Evolutionary conservation across 2,329 filamentous ascomycete species (phyloP).

Genomic region (Pseudonectria buxi): DNA sequence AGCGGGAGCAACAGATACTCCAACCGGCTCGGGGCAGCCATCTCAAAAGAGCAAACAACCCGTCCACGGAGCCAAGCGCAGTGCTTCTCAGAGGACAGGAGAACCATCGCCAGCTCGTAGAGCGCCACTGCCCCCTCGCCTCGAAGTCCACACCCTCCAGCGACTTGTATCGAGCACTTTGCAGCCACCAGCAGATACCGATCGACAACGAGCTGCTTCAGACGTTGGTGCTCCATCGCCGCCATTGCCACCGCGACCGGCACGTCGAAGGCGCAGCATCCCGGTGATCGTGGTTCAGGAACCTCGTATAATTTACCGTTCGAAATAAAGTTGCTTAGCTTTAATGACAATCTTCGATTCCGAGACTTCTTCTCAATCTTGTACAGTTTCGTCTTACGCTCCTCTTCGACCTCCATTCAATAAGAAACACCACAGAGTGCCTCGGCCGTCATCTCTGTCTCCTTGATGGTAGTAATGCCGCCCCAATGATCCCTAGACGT

Average conservation of each 20-base stretch:
- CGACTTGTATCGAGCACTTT: background rate
- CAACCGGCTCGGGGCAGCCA: background rate
- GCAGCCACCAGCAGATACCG: background rate
- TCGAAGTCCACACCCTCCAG: background rate
- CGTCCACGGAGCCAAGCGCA: constrained; percentile 8
- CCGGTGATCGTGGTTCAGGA: constrained; percentile 26
- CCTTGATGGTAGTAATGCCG: constrained; percentile 9
- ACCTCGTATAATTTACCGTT: constrained; percentile 12
- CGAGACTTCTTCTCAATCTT: constrained; percentile 8
- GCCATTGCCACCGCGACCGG: constrained; percentile 20
- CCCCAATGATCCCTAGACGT: constrained; percentile 17
- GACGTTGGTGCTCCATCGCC: constrained; percentile 18
- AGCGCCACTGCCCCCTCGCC: constrained; percentile 8
- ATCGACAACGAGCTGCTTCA: constrained; percentile 12
- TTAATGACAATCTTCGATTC: constrained; percentile 10
- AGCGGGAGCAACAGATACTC: constrained; percentile 9
- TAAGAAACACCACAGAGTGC: background rate
- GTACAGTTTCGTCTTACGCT: constrained; percentile 6
- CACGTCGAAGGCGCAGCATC: constrained; percentile 19
- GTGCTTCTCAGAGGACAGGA: constrained; percentile 11
- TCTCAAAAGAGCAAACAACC: constrained; percentile 7
- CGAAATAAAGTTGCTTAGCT: constrained; percentile 10
- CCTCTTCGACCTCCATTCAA: constrained; percentile 1
- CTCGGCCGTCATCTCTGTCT: constrained; percentile 13
- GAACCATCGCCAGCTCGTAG: constrained; percentile 19